Evolutionary conservation across 2,329 filamentous ascomycete species (phyloP), one percentile per base, ranked within the genome.

Genomic region (Penicillium sp.): DNA sequence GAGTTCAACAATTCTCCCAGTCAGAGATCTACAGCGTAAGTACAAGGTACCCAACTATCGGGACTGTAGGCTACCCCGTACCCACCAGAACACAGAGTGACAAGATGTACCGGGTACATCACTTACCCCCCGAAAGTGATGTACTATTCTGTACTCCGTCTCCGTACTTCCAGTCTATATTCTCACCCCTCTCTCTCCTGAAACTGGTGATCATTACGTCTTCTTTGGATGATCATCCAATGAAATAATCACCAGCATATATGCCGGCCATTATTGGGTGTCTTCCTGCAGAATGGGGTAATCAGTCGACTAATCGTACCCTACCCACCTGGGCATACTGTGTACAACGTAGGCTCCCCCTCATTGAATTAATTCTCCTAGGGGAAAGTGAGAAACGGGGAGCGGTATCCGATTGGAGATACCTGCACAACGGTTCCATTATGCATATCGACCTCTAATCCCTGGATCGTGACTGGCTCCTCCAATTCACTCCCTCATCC

Each of bases 61-160:
- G 60, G 57, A 56, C 57, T 43, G 27, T 17, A 54, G 37, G 31
- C 42, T 62, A 62, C 62, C 62, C 63, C 53, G 63, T 64, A 63
- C 47, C 63, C 63, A 57, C 57, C 60, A 64, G 58, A 35, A 64
- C 60, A 57, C 19, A 9, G 42, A 50, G 50, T 57, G 59, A 58
- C 52, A 45, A 41, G 41, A 56, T 59, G 55, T 62, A 60, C 62
- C 55, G 46, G 41, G 62, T 66, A 64, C 62, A 47, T 60, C 42
- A 45, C 40, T 47, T 61, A 31, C 27, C 52, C 53, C 52, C 27
- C 31, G n/a, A 33, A n/a, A 48, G 2, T 27, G 25, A 38, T 47
- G 37, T 55, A 41, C 29, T 27, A 41, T 38, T 27, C n/a, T 51
- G 17, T 15, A 35, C 15, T 35, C 6, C 8, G 29, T 10, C 10